Evolutionary conservation across 768 basidiomycete species (phyloP).

Genomic region (Melanogaster broomeanus): DNA sequence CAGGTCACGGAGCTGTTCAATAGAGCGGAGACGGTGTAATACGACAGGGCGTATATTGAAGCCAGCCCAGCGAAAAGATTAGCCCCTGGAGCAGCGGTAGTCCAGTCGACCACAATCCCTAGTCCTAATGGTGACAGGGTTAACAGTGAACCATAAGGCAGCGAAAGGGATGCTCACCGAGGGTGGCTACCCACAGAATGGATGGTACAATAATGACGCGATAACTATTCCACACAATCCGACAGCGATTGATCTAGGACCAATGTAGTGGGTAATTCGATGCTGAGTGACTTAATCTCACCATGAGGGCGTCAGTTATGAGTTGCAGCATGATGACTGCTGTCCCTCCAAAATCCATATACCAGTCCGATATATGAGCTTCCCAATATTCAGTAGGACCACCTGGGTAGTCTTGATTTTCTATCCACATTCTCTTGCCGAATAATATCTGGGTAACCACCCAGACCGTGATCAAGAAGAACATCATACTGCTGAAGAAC

Average conservation of each 20-base stretch:
- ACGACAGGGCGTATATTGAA: conserved; percentile 13
- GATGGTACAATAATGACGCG: conserved; percentile 19
- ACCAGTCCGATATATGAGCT: conserved; percentile 26
- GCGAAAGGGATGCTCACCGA: conserved; percentile 18
- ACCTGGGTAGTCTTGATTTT: conserved; percentile 31
- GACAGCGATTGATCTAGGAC: conserved; percentile 40
- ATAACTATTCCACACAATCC: conserved; percentile 31
- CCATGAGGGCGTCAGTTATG: conserved; percentile 40
- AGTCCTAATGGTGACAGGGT: conserved; percentile 12
- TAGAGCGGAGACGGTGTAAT: conserved; percentile 18
- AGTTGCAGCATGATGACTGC: conserved; percentile 33
- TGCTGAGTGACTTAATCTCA: conserved; percentile 13
- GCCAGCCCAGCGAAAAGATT: conserved; percentile 11
- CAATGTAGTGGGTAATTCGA: conserved; percentile 1
- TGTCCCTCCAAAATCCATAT: conserved; percentile 31
- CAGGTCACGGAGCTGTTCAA: conserved; percentile 22
- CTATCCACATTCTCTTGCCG: conserved; percentile 40
- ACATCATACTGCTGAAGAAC: conserved; percentile 26
- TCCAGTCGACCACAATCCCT: conserved; percentile 14
- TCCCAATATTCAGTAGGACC: conserved; percentile 37
- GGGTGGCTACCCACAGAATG: conserved; percentile 23
- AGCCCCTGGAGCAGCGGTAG: conserved; percentile 14
- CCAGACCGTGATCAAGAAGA: conserved; percentile 35
- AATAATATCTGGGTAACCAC: conserved; percentile 31
- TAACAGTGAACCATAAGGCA: too few relatives aligned